phyloP scores from a whole-genome alignment of 1,139 yeast genomes.

The Zygoascus sp. region DNA sequence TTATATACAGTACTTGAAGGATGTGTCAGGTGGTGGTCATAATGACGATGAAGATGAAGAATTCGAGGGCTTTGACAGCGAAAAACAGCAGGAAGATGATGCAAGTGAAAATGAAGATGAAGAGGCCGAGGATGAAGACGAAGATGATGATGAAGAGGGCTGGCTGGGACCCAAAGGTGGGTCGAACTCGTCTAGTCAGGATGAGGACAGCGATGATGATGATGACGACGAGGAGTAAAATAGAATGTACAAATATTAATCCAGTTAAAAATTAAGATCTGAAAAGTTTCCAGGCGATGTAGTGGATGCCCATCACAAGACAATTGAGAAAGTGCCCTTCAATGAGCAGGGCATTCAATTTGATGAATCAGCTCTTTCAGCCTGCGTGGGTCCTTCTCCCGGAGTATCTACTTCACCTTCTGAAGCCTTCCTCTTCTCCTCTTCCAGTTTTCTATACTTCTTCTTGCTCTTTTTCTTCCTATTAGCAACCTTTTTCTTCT shows the following conservation, averaged over 20 bases:
- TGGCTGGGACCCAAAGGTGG: conserved; percentile 42
- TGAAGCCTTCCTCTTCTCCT: conserved; percentile 14
- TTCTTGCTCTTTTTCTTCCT: conserved; percentile 33
- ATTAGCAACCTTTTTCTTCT: conserved; percentile 34
- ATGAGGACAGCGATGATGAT: conserved; percentile 12
- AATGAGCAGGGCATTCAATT: too few relatives aligned
- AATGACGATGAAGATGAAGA: conserved; percentile 18
- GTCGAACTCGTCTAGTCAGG: conserved; percentile 20
- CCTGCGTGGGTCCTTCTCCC: too few relatives aligned
- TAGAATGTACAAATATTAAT: neutral
- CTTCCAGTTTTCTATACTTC: conserved; percentile 26
- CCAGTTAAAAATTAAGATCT: neutral
- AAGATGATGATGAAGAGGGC: conserved; percentile 37
- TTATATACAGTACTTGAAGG: conserved; percentile 41
- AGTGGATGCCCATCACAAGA: too few relatives aligned
- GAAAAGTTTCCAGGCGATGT: neutral
- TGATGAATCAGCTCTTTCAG: too few relatives aligned
- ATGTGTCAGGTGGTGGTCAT: conserved; percentile 22
- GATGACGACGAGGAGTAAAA: conserved; percentile 16
- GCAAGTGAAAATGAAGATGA: conserved; percentile 28
- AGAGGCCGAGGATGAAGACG: conserved; percentile 28
- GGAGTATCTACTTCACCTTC: conserved; percentile 4
- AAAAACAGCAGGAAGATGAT: conserved; percentile 26
- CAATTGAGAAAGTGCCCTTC: too few relatives aligned
- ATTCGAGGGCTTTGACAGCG: conserved; percentile 21